Percentiles rank a stretch among this genome's conserved stretches.
phyloP scores from a whole-genome alignment of 139 green algal genomes.

The Chlamydomonas schloesseri region DNA sequence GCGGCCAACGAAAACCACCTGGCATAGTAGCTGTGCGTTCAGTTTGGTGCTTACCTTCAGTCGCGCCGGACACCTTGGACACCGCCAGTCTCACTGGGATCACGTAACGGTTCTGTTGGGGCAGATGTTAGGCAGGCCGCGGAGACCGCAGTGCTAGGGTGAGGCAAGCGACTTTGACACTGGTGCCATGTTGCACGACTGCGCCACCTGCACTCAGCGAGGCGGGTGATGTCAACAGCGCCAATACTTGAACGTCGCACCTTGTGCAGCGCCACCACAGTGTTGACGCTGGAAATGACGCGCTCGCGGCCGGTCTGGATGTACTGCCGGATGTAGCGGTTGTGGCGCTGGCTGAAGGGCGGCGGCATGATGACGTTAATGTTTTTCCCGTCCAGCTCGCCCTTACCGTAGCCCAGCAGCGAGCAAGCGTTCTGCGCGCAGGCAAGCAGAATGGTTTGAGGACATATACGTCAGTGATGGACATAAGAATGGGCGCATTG shows the following conservation, averaged over 20 bases:
- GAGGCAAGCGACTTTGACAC: no score
- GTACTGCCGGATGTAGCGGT: slow-evolving; percentile 53
- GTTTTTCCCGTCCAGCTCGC: slow-evolving; percentile 53
- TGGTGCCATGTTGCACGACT: no score
- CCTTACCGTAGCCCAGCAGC: slow-evolving; percentile 49
- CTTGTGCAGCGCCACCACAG: slow-evolving; percentile 35
- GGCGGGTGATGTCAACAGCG: no score
- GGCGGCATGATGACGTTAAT: slow-evolving; percentile 50
- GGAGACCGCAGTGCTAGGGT: no score
- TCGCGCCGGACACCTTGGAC: slow-evolving; percentile 40
- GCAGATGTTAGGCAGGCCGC: no score
- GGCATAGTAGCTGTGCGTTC: no score
- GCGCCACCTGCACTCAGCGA: no score
- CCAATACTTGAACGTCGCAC: no score
- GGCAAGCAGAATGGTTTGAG: no score
- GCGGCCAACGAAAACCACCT: no score
- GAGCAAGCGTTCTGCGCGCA: slow-evolving; percentile 37
- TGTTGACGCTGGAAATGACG: slow-evolving; percentile 56
- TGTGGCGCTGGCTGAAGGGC: slow-evolving; percentile 48
- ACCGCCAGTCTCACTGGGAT: slow-evolving; percentile 48
- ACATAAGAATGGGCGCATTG: no score
- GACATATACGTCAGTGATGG: no score
- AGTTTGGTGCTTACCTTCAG: slow-evolving; percentile 39
- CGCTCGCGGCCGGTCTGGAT: slow-evolving; percentile 41
- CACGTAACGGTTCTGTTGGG: slow-evolving; percentile 18